A percentile compares a stretch with the other conserved stretches of the same genome.
These are phyloP conservation scores for Amaranthus tricolor DNA, from an alignment of 179 eudicot genomes.

Conservation along the genomic window DNA sequence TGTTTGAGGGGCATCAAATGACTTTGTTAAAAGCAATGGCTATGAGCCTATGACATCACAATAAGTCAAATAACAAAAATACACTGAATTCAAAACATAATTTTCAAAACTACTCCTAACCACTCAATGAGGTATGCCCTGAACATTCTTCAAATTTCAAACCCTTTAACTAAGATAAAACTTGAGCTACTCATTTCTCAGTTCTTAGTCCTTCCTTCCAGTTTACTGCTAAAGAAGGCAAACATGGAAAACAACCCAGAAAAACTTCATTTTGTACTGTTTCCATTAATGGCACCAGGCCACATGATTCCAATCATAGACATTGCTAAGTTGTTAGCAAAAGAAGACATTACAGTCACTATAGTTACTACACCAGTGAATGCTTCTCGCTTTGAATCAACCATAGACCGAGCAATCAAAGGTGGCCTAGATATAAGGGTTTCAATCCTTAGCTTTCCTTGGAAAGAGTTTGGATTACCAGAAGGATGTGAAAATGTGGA, in stretches of 20 bases:
- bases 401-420: constrained; percentile 24
- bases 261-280: constrained; percentile 33
- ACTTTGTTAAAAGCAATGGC: no score
- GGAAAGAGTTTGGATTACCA: constrained; percentile 28
- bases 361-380: constrained; percentile 41
- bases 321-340: constrained; percentile 37
- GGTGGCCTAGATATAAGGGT: constrained; percentile 21
- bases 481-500: constrained; percentile 39
- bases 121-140: no score
- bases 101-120: no score
- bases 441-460: constrained; percentile 27
- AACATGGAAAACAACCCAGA: neutral
- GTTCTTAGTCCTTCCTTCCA: no score
- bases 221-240: no score
- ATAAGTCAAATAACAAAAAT: no score
- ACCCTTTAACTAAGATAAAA: no score
- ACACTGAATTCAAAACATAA: no score
- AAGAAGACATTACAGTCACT: constrained; percentile 27
- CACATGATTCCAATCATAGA: constrained; percentile 50
- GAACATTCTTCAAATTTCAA: no score
- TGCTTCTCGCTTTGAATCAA: constrained; percentile 28
- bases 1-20: no score
- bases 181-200: no score
- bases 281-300: constrained; percentile 44
- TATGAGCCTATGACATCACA: no score